Conservation (phyloP, 2,329 filamentous ascomycete genomes). For the Dryadomyces sulphureus region DNA sequence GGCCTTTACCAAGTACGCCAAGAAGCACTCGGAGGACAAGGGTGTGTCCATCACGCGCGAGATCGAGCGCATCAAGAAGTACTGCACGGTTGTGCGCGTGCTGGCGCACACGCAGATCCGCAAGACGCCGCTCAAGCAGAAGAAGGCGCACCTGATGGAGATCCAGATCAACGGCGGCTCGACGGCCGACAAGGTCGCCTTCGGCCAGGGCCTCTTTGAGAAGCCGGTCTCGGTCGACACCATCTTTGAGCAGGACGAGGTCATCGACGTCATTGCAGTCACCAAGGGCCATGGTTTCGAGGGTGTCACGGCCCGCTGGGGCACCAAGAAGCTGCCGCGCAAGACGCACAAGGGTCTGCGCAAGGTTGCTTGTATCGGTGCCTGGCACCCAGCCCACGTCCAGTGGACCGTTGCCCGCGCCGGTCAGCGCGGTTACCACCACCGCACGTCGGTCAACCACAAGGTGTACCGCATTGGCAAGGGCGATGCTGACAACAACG, state of each 20-base stretch:
- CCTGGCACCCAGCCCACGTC: conserved; percentile 99
- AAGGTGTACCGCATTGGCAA: conserved; percentile 99
- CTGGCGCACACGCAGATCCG: conserved; percentile 99
- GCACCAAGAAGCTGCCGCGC: conserved; percentile 99
- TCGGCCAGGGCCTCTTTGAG: conserved; percentile 93
- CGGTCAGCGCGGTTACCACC: conserved; percentile 99
- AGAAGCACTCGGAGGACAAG: conserved; percentile 94
- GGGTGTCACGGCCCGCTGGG: conserved; percentile 96
- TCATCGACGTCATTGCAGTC: conserved; percentile 97
- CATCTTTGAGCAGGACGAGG: conserved; percentile 99
- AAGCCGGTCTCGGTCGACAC: conserved; percentile 87
- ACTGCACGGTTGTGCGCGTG: conserved; percentile 98
- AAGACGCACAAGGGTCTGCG: conserved; percentile 99
- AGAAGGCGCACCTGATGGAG: conserved; percentile 99
- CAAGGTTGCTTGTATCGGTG: conserved; percentile 99
- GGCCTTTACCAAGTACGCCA: conserved; percentile 99
- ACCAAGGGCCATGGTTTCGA: conserved; percentile 99
- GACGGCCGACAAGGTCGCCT: conserved; percentile 91
- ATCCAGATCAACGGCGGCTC: conserved; percentile 98
- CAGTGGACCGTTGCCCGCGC: conserved; percentile 99
- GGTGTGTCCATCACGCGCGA: conserved; percentile 87
- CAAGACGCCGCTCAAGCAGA: conserved; percentile 99
- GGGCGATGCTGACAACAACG: conserved; percentile 79
- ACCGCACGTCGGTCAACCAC: conserved; percentile 99
- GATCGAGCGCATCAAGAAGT: conserved; percentile 99